These are phyloP conservation scores for Camellia oleifera DNA, from an alignment of 179 eudicot species.

Conservation along the genomic window DNA sequence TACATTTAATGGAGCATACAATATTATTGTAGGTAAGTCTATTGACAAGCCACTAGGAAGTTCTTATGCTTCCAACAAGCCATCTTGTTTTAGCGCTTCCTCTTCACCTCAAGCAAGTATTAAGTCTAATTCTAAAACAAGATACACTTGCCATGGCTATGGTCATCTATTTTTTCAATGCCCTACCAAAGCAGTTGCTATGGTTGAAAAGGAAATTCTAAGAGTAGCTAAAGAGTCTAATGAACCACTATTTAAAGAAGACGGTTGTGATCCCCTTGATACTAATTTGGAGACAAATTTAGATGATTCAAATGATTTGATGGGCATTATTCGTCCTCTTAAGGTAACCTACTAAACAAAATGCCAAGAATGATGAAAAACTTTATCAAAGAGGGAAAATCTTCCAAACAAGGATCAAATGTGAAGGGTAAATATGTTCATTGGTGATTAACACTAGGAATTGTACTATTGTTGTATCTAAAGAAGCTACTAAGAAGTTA, in stretches of 20 bases:
- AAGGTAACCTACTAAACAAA: not conserved
- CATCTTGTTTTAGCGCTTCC: not conserved
- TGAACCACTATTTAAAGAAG: not conserved
- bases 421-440: not conserved
- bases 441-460: not conserved
- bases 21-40: not conserved
- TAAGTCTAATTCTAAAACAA: not conserved
- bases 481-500: not conserved
- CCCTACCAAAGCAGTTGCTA: not conserved
- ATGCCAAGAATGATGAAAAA: not conserved
- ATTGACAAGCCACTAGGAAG: not conserved
- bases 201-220: not conserved
- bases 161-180: not conserved
- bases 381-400: not conserved
- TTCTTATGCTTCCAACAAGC: not conserved
- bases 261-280: not conserved
- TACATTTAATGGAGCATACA: too few relatives aligned
- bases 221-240: not conserved
- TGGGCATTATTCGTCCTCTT: not conserved
- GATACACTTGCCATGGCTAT: not conserved
- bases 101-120: not conserved
- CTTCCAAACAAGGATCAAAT: slow-evolving; percentile 2
- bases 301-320: not conserved
- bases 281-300: not conserved
- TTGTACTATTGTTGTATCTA: not conserved